A percentile compares a stretch with the other conserved stretches of the same genome.
These are phyloP conservation scores for Pilasporangium apinafurcum DNA, from an alignment of 352 stramenopile genomes.

Conservation along the genomic window DNA sequence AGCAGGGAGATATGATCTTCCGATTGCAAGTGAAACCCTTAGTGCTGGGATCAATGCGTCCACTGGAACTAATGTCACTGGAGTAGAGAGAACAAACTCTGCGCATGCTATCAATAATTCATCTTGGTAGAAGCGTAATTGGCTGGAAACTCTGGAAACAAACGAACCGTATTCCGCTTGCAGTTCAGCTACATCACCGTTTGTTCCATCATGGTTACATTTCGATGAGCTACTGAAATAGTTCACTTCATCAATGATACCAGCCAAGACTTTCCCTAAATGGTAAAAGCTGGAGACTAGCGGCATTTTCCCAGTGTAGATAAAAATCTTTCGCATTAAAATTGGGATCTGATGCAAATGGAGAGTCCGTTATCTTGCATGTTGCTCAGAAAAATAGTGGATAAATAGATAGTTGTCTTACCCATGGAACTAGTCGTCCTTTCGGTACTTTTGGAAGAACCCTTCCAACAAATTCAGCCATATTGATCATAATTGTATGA, in stretches of 20 bases:
- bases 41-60: constrained; percentile 25
- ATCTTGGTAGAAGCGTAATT: constrained; percentile 72
- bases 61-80: constrained; percentile 25
- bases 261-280: constrained; percentile 36
- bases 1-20: constrained; percentile 52
- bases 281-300: constrained; percentile 62
- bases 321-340: constrained; percentile 26
- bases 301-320: constrained; percentile 17
- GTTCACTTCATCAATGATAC: constrained; percentile 12
- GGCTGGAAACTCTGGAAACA: constrained; percentile 23
- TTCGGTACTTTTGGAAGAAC: constrained; percentile 26
- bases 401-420: no score
- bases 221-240: constrained; percentile 14
- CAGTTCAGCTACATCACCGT: background rate
- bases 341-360: constrained; percentile 19
- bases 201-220: background rate
- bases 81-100: constrained; percentile 53
- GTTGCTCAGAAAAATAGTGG: background rate
- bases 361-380: background rate
- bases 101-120: constrained; percentile 59
- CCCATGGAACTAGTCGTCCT: constrained; percentile 30
- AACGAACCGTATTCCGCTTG: constrained; percentile 34
- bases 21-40: constrained; percentile 46
- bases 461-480: constrained; percentile 69
- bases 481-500: constrained; percentile 77